Evolutionary conservation across 2,329 filamentous ascomycete species (phyloP).

Genomic region (Penicillium sp.): DNA sequence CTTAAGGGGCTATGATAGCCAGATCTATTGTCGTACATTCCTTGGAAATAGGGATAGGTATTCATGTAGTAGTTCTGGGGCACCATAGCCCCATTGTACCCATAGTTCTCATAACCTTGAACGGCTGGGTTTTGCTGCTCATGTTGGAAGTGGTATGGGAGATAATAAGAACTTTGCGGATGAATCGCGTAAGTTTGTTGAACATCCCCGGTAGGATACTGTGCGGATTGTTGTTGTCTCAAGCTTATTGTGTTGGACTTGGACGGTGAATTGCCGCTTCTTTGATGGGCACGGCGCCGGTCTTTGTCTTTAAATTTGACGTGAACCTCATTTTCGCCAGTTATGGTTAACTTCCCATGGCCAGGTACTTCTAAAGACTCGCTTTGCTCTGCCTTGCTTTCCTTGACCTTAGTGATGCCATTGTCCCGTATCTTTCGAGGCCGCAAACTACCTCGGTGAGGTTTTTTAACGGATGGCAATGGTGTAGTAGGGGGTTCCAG

Average conservation of each 20-base stretch:
- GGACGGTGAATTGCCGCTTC: neutral
- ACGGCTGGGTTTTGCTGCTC: neutral
- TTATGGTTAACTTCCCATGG: neutral
- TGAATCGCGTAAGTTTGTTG: neutral
- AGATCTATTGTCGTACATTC: neutral
- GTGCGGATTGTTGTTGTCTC: neutral
- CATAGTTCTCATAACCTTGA: neutral
- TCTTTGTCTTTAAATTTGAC: conserved; percentile 5
- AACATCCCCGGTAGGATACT: neutral
- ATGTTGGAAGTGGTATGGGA: neutral
- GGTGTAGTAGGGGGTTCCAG: neutral
- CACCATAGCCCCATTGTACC: neutral
- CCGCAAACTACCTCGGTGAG: conserved; percentile 4
- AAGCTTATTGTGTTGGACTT: neutral
- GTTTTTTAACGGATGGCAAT: neutral
- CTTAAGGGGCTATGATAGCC: neutral
- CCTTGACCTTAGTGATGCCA: neutral
- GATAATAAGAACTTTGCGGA: neutral
- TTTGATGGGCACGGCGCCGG: neutral
- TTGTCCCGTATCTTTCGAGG: conserved; percentile 1
- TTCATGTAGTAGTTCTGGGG: neutral
- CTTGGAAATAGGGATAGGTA: neutral
- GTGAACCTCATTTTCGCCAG: neutral
- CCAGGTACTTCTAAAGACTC: neutral
- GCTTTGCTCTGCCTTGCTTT: neutral